Evolutionary conservation across 1,284 basidiomycete genomes (phyloP).

Genomic region (Pholiota adiposa): DNA sequence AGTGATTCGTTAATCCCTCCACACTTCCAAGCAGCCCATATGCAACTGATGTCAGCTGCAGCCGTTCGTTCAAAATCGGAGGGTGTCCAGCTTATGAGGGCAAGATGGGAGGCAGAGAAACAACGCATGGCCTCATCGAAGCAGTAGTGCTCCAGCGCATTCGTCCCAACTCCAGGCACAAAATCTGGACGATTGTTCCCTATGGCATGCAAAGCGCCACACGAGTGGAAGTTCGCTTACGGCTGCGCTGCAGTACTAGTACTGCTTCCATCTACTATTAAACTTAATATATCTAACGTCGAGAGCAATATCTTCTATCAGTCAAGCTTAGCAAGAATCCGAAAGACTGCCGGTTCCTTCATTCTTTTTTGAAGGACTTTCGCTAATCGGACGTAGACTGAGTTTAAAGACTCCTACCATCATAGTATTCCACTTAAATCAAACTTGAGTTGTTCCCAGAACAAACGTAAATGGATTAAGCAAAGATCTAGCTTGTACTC

Average conservation of each 20-base stretch:
- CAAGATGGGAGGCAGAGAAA: constrained; percentile 73
- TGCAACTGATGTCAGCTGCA: constrained; percentile 54
- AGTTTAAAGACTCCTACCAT: too few species aligned
- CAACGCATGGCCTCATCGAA: constrained; percentile 29
- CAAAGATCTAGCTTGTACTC: constrained; percentile 19
- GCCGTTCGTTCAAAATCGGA: constrained; percentile 64
- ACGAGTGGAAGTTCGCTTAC: background rate
- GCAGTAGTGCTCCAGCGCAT: background rate
- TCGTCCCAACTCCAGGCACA: background rate
- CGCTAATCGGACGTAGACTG: too few species aligned
- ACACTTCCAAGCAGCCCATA: constrained; percentile 62
- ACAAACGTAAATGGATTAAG: constrained; percentile 19
- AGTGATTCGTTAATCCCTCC: constrained; percentile 64
- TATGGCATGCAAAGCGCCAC: too few species aligned
- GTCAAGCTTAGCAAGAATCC: too few species aligned
- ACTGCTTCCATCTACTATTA: background rate
- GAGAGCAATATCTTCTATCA: background rate
- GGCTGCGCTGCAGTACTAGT: background rate
- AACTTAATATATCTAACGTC: background rate
- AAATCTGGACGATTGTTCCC: background rate
- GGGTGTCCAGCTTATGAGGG: constrained; percentile 67
- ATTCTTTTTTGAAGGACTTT: too few species aligned
- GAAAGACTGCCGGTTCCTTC: too few species aligned
- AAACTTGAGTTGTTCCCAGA: constrained; percentile 4
- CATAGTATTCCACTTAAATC: background rate